Conservation (phyloP, 768 basidiomycete genomes). For the Lentinula edodes region DNA sequence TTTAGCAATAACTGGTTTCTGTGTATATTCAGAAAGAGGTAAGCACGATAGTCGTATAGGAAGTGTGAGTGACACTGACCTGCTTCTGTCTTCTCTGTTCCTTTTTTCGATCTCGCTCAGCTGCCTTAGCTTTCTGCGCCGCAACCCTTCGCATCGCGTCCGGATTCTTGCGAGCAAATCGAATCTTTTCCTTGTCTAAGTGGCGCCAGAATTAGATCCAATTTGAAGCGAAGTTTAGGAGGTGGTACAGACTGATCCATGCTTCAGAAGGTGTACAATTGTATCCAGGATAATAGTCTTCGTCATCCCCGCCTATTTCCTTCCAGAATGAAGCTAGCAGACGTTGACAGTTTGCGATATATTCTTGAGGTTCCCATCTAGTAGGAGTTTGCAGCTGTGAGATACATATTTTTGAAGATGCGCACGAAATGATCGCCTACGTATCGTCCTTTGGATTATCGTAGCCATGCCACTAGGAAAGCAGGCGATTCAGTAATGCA, state of each 20-base stretch:
- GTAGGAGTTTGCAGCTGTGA: conserved; percentile 1
- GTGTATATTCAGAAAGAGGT: no score
- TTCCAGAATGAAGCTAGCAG: conserved; percentile 61
- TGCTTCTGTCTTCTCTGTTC: conserved; percentile 8
- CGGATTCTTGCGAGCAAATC: conserved; percentile 27
- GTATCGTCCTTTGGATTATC: conserved; percentile 49
- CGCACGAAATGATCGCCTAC: conserved; percentile 15
- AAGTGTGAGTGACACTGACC: conserved; percentile 9
- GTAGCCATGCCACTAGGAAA: conserved; percentile 57
- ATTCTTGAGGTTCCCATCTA: conserved; percentile 68
- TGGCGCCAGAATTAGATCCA: neutral
- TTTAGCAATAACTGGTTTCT: neutral
- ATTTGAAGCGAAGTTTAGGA: neutral
- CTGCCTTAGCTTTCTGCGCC: neutral
- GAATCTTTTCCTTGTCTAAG: conserved; percentile 30
- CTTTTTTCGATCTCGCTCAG: neutral
- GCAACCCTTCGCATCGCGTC: conserved; percentile 12
- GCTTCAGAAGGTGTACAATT: conserved; percentile 31
- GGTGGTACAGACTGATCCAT: conserved; percentile 51
- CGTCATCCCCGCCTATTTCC: conserved; percentile 52
- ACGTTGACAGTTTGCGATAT: conserved; percentile 52
- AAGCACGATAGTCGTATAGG: neutral
- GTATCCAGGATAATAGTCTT: conserved; percentile 47
- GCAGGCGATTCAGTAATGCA: neutral
- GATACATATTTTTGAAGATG: conserved; percentile 3